Evolutionary conservation across 129 eudicot species (phyloP).

Genomic region (Escallonia herrerae): DNA sequence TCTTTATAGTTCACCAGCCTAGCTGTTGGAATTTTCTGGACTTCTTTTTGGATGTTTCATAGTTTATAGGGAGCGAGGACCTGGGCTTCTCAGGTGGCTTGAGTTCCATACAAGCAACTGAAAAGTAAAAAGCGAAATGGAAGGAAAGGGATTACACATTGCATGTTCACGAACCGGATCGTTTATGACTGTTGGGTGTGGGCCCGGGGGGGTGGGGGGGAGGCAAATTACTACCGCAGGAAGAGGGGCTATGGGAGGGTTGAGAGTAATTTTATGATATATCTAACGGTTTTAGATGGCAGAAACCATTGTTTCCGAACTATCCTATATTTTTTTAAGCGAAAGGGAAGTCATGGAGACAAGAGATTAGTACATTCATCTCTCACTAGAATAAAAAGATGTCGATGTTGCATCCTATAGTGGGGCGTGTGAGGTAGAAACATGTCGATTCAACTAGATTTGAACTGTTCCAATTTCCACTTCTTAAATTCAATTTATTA

Average conservation of each 20-base stretch:
- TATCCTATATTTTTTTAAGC: too few species aligned
- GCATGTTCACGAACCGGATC: background rate
- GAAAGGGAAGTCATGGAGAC: too few species aligned
- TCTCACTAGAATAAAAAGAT: too few species aligned
- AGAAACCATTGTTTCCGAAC: background rate
- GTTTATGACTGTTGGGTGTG: background rate
- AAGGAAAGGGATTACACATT: too few species aligned
- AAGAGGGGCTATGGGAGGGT: too few species aligned
- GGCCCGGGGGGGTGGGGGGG: too few species aligned
- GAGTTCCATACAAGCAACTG: slow-evolving; percentile 25
- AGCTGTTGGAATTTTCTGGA: background rate
- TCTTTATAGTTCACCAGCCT: background rate
- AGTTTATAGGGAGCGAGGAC: background rate
- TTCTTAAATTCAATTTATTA: too few species aligned
- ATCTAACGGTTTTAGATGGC: background rate
- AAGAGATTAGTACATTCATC: too few species aligned
- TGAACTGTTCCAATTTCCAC: background rate
- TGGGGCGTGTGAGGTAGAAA: too few species aligned
- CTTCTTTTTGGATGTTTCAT: background rate
- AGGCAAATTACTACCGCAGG: too few species aligned
- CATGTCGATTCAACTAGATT: too few species aligned
- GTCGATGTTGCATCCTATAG: too few species aligned
- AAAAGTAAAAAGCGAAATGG: slow-evolving; percentile 7
- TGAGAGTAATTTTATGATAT: background rate
- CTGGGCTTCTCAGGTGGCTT: slow-evolving; percentile 10